phyloP scores from a whole-genome alignment of 331 rosid species.

The Dryas integrifolia region DNA sequence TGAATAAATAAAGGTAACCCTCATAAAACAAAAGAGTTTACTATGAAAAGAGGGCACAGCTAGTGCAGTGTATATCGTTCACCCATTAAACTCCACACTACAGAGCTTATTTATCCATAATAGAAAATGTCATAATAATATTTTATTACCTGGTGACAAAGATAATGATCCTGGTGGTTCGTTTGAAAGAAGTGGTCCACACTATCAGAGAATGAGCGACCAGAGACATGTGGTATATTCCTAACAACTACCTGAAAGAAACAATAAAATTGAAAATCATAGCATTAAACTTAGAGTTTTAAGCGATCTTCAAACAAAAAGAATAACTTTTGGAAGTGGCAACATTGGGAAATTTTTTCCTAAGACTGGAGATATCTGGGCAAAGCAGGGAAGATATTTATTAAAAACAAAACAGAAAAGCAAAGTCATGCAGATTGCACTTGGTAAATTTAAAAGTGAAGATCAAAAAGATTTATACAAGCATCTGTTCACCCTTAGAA shows the following conservation, averaged over 20 bases:
- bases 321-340: background rate
- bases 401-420: background rate
- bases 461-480: background rate
- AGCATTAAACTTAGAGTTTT: background rate
- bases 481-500: background rate
- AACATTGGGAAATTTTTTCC: background rate
- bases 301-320: background rate
- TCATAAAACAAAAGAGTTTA: background rate
- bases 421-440: background rate
- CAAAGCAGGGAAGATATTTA: background rate
- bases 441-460: background rate
- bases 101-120: background rate
- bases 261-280: conserved; percentile 3
- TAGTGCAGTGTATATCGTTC: background rate
- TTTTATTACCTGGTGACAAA: conserved; percentile 90
- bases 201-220: conserved; percentile 59
- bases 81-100: conserved; percentile 5
- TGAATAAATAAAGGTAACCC: conserved; percentile 34
- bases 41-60: background rate
- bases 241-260: conserved; percentile 79
- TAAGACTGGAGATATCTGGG: background rate
- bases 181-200: conserved; percentile 76
- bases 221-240: conserved; percentile 63
- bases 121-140: background rate
- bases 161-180: conserved; percentile 79